phyloP scores from a whole-genome alignment of 352 stramenopile species.

The Blastocystis sp. region DNA sequence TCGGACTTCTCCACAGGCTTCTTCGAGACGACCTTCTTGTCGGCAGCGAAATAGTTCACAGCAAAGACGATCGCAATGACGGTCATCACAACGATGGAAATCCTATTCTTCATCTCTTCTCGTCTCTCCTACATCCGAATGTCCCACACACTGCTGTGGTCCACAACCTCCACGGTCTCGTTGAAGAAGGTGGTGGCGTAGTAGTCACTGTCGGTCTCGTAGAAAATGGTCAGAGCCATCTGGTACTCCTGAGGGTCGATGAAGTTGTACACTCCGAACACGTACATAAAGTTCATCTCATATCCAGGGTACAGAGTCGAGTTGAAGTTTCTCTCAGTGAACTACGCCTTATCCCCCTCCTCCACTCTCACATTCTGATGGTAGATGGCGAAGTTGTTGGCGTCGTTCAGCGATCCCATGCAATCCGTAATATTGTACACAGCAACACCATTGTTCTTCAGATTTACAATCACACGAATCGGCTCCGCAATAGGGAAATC shows the following conservation, averaged over 20 bases:
- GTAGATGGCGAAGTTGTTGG: slow-evolving; percentile 33
- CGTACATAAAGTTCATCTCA: slow-evolving; percentile 56
- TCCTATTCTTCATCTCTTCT: neutral
- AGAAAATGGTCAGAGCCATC: slow-evolving; percentile 54
- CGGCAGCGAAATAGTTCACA: neutral
- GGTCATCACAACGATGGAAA: neutral
- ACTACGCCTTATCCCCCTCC: neutral
- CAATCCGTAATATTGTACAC: slow-evolving; percentile 56
- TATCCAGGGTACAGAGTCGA: slow-evolving; percentile 51
- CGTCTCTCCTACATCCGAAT: neutral
- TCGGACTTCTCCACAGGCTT: neutral
- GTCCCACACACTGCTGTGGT: slow-evolving; percentile 39
- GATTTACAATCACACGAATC: slow-evolving; percentile 56
- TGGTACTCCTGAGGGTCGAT: slow-evolving; percentile 54
- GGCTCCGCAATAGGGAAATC: slow-evolving; percentile 29
- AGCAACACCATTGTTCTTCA: slow-evolving; percentile 50
- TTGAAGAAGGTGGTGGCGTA: slow-evolving; percentile 53
- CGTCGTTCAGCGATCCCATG: slow-evolving; percentile 56
- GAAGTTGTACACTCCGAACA: slow-evolving; percentile 54
- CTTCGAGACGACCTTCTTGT: neutral
- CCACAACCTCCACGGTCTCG: slow-evolving; percentile 40
- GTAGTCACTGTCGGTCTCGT: slow-evolving; percentile 52
- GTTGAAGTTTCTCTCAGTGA: slow-evolving; percentile 56
- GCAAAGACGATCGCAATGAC: neutral
- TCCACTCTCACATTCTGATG: slow-evolving; percentile 43